phyloP scores from a whole-genome alignment of 768 basidiomycete species.

The Sporobolomyces phaffii region DNA sequence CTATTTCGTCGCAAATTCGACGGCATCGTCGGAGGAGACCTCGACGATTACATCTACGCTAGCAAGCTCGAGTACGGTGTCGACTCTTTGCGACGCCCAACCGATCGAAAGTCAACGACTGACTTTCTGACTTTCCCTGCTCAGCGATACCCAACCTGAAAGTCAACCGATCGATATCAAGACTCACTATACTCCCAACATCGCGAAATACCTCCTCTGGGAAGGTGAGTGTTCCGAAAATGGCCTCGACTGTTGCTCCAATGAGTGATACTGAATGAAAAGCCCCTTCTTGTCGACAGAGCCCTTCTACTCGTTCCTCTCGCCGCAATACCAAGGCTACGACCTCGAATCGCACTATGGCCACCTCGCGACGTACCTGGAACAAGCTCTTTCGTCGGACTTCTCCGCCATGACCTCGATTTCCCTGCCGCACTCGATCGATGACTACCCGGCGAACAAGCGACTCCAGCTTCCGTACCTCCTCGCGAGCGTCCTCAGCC shows the following conservation, averaged over 20 bases:
- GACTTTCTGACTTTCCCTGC: neutral
- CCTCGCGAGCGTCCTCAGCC: conserved; percentile 35
- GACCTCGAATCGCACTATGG: conserved; percentile 40
- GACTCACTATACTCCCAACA: conserved; percentile 38
- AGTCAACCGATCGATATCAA: conserved; percentile 30
- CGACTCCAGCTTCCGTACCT: conserved; percentile 33
- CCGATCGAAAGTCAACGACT: neutral
- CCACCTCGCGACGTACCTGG: conserved; percentile 32
- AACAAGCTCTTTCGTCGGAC: conserved; percentile 34
- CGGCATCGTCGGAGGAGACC: conserved; percentile 36
- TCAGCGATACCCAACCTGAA: conserved; percentile 40
- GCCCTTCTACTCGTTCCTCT: conserved; percentile 40
- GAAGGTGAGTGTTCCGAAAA: conserved; percentile 29
- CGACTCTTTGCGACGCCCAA: neutral
- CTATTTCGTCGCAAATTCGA: conserved; percentile 39
- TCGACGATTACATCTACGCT: conserved; percentile 39
- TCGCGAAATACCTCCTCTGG: conserved; percentile 40
- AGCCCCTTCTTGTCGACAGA: conserved; percentile 18
- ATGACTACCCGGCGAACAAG: conserved; percentile 32
- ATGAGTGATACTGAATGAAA: too few species aligned
- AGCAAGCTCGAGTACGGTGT: conserved; percentile 36
- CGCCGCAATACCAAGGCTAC: conserved; percentile 39
- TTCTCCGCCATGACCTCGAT: conserved; percentile 27
- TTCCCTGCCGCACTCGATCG: conserved; percentile 31
- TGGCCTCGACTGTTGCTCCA: conserved; percentile 10